Conservation (phyloP, 108 stramenopile species). For the Aurantiochytrium sp. region DNA sequence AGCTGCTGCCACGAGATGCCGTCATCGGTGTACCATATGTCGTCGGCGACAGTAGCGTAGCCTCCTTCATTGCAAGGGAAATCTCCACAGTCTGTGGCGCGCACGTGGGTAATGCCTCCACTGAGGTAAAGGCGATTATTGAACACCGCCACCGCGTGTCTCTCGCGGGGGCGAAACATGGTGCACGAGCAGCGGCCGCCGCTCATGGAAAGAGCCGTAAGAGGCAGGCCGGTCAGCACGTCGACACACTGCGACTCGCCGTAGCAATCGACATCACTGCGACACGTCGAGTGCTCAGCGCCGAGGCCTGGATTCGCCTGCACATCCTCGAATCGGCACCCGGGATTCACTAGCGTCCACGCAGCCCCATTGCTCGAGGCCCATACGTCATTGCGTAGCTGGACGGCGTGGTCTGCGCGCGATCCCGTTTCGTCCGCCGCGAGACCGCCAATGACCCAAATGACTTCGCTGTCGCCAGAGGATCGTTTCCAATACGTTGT, state of each 20-base stretch:
- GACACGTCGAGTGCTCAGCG: conserved; percentile 20
- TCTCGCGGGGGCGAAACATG: conserved; percentile 42
- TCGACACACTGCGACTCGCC: conserved; percentile 31
- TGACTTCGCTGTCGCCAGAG: not conserved
- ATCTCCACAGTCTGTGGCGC: conserved; percentile 28
- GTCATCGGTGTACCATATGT: conserved; percentile 39
- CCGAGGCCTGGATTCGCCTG: conserved; percentile 26
- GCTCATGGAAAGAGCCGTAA: not conserved
- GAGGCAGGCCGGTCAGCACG: not conserved
- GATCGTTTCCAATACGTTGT: not conserved
- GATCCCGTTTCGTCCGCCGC: not conserved
- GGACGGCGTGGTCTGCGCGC: not conserved
- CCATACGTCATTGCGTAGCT: conserved; percentile 43
- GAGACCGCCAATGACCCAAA: conserved; percentile 7
- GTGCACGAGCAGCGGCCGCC: conserved; percentile 30
- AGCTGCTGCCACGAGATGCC: conserved; percentile 30
- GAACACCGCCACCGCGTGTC: conserved; percentile 29
- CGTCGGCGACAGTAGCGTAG: conserved; percentile 27
- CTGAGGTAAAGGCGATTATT: conserved; percentile 28
- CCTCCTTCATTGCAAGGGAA: conserved; percentile 43
- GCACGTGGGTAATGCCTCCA: conserved; percentile 38
- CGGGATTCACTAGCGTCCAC: conserved; percentile 41
- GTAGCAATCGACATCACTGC: conserved; percentile 40
- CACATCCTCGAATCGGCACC: conserved; percentile 30
- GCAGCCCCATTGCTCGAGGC: conserved; percentile 28